Evolutionary conservation across 2,329 filamentous ascomycete species (phyloP).

Genomic region (Arthrobotrys conoides): DNA sequence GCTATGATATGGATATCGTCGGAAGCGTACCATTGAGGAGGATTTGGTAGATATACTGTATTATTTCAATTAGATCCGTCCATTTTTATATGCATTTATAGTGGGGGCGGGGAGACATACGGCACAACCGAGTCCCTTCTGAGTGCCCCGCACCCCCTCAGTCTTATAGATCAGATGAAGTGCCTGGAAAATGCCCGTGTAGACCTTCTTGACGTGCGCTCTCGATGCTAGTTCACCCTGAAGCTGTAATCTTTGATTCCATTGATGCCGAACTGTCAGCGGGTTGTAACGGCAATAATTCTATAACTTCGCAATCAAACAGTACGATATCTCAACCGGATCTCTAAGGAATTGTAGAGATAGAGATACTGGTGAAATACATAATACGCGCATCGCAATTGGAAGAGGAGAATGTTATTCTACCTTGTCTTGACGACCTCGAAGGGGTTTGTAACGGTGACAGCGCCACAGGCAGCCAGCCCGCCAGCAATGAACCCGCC

Average conservation of each 20-base stretch:
- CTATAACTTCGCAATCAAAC: neutral
- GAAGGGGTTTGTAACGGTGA: slow-evolving; percentile 97
- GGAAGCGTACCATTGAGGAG: slow-evolving; percentile 78
- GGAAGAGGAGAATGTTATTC: slow-evolving; percentile 30
- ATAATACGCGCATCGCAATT: neutral
- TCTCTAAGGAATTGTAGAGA: neutral
- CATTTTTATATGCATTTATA: neutral
- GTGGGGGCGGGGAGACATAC: slow-evolving; percentile 67
- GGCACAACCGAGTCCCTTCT: slow-evolving; percentile 89
- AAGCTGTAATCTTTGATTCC: slow-evolving; percentile 80
- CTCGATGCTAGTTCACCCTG: slow-evolving; percentile 95
- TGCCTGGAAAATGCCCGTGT: slow-evolving; percentile 91
- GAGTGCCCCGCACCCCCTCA: slow-evolving; percentile 86
- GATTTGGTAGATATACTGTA: slow-evolving; percentile 91
- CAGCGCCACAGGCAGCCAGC: slow-evolving; percentile 95
- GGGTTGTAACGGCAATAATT: neutral
- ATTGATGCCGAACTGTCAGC: slow-evolving; percentile 41
- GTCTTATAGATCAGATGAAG: slow-evolving; percentile 90
- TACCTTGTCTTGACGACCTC: slow-evolving; percentile 99
- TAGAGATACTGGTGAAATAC: too few relatives aligned
- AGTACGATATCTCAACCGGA: neutral
- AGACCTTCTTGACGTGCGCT: slow-evolving; percentile 86
- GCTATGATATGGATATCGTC: neutral
- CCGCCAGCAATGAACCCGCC: slow-evolving; percentile 94
- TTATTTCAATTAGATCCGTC: slow-evolving; percentile 1